Evolutionary conservation across 2,329 filamentous ascomycete genomes (phyloP), one percentile per base, ranked within the genome.

Genomic region (Sphaerulina vaccinii): DNA sequence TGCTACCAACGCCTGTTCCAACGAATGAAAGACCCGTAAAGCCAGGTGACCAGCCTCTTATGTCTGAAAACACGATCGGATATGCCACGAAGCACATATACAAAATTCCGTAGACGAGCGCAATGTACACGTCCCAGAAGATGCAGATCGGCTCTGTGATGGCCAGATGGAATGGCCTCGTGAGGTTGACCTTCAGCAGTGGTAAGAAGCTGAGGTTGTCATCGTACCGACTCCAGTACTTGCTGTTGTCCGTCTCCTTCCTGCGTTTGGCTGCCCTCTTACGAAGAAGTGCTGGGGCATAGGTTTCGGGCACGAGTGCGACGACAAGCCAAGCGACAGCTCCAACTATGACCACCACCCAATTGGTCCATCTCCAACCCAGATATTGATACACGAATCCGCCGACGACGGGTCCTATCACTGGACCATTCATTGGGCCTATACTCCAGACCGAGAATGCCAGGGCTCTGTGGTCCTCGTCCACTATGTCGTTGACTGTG

Each of bases 11-110:
- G 0, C 81, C 82, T 42, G 85, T 84, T 9, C 89, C 91, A 5
- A 85, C 63, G 69, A 95, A 96, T 1, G 89, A 81, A 2, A 96
- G 80, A 0, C 91, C 90, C 0, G 85, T 83, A 29, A 87, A 71
- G 1, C 87, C 85, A 0, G 86, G 76, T 2, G 78, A 78, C 91
- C 90, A 96, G 54, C 88, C 88, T 15, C 91, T 86, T 52, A 82
- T 71, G 35, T 86, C 75, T 9, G 78, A 76, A 70, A 93, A 96
- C 52, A 95, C 86, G 53, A 95, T 86, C 0, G 90, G 90, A 68
- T 95, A 95, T 10, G 88, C 89, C 13, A 95, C 86, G 73, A 96
- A 96, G 71, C 89, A 95, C 24, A 96, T 82, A 65, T 93, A 93
- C 1, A 96, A 76, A 35, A 95, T 90, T 15, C 84, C 88, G 68